phyloP scores from a whole-genome alignment of 2,329 filamentous ascomycete genomes.

The Diplodia corticola region DNA sequence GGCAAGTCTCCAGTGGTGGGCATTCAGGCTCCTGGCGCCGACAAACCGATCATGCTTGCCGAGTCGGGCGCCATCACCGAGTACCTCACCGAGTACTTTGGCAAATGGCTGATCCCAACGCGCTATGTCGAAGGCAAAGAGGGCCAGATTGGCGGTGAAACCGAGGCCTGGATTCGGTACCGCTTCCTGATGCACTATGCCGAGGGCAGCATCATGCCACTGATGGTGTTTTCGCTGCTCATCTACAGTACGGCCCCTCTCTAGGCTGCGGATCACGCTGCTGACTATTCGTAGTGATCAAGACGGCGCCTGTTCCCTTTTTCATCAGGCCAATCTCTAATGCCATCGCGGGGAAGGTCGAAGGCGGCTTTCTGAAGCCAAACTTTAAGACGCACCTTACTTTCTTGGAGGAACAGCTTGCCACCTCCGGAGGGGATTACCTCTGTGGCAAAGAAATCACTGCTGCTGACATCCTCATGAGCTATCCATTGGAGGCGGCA shows the following conservation, averaged over 20 bases:
- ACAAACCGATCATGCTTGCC: slow-evolving; percentile 64
- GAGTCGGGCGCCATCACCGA: slow-evolving; percentile 81
- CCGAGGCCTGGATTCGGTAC: slow-evolving; percentile 61
- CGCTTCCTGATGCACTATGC: slow-evolving; percentile 77
- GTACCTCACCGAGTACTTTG: slow-evolving; percentile 73
- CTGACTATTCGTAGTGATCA: slow-evolving; percentile 39
- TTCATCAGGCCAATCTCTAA: slow-evolving; percentile 66
- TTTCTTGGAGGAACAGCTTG: slow-evolving; percentile 54
- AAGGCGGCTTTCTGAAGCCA: slow-evolving; percentile 46
- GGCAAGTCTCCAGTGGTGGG: slow-evolving; percentile 83
- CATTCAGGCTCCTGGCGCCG: slow-evolving; percentile 53
- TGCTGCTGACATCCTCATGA: slow-evolving; percentile 55
- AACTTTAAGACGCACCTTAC: slow-evolving; percentile 51
- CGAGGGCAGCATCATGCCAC: slow-evolving; percentile 80
- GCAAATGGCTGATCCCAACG: slow-evolving; percentile 52
- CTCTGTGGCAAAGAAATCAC: slow-evolving; percentile 52
- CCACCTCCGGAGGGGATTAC: slow-evolving; percentile 50
- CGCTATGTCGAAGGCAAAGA: slow-evolving; percentile 56
- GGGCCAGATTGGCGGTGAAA: slow-evolving; percentile 58
- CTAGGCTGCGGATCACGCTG: neutral
- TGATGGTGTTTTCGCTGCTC: slow-evolving; percentile 65
- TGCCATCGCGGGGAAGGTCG: slow-evolving; percentile 53
- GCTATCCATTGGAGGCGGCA: slow-evolving; percentile 52
- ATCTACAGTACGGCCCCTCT: slow-evolving; percentile 51
- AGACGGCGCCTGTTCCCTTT: slow-evolving; percentile 61